Evolutionary conservation across 2,329 filamentous ascomycete species (phyloP).

Genomic region (Ceratocystis albifundus): DNA sequence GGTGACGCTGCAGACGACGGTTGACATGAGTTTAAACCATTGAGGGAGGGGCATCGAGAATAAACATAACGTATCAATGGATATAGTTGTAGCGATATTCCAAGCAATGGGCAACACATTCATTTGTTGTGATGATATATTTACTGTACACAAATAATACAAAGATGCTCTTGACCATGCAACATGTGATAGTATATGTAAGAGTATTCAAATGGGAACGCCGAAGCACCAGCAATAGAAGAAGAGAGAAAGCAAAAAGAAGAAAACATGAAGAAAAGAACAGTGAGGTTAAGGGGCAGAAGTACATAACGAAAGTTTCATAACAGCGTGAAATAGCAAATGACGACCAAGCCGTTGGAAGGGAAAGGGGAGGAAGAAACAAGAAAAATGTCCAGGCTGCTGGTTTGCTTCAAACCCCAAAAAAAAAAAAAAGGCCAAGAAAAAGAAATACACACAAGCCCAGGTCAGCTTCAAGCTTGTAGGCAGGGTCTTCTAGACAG

Average conservation of each 20-base stretch:
- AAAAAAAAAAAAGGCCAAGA: background rate
- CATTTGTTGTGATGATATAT: background rate
- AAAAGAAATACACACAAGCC: slow-evolving; percentile 3
- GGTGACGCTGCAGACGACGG: slow-evolving; percentile 69
- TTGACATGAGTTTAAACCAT: slow-evolving; percentile 25
- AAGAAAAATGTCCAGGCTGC: background rate
- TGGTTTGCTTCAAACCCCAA: background rate
- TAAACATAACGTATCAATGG: background rate
- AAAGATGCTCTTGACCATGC: background rate
- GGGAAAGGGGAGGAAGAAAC: background rate
- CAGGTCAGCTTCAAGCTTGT: background rate
- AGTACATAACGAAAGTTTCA: background rate
- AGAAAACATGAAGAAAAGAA: no score
- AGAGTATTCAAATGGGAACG: slow-evolving; percentile 13
- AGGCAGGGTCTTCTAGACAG: background rate
- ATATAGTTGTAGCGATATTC: no score
- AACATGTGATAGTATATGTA: slow-evolving; percentile 2
- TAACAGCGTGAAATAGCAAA: slow-evolving; percentile 14
- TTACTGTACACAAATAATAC: background rate
- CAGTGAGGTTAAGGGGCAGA: background rate
- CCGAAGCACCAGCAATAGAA: background rate
- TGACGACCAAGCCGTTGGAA: background rate
- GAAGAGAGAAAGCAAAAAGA: background rate
- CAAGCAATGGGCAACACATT: background rate
- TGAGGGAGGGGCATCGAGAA: background rate